Evolutionary conservation across 2,329 filamentous ascomycete species (phyloP).

Genomic region (Phialophora expanda): DNA sequence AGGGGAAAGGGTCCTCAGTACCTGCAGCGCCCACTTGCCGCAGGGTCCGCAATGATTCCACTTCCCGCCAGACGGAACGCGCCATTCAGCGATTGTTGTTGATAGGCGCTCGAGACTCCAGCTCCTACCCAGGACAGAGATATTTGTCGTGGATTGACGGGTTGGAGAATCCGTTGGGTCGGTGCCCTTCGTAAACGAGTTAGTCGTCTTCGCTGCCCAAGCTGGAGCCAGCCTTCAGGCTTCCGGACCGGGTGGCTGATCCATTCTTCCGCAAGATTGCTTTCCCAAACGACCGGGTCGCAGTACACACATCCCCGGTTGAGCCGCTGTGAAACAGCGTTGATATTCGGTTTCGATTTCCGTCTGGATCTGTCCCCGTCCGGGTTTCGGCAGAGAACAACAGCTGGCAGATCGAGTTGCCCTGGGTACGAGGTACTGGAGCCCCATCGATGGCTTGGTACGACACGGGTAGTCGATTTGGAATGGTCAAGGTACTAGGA

Average conservation of each 20-base stretch:
- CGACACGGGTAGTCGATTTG: slow-evolving; percentile 18
- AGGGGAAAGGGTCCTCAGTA: slow-evolving; percentile 1
- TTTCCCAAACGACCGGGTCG: slow-evolving; percentile 11
- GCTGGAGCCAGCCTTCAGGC: background rate
- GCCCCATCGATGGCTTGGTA: background rate
- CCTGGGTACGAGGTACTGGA: background rate
- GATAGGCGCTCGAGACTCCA: background rate
- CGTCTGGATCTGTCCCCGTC: slow-evolving; percentile 17
- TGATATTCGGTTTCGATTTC: slow-evolving; percentile 23
- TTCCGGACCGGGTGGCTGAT: background rate
- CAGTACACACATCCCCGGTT: slow-evolving; percentile 11
- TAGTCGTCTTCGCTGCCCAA: background rate
- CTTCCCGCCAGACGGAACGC: slow-evolving; percentile 17
- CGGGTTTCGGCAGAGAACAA: slow-evolving; percentile 21
- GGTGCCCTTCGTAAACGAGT: background rate
- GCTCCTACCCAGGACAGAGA: background rate
- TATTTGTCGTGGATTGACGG: background rate
- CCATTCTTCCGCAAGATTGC: slow-evolving; percentile 1
- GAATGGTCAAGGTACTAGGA: slow-evolving; percentile 23
- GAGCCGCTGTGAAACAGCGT: slow-evolving; percentile 28
- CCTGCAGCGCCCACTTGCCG: slow-evolving; percentile 24
- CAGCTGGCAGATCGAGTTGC: background rate
- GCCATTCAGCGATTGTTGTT: slow-evolving; percentile 2
- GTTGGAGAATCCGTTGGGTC: background rate
- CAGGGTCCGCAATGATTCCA: slow-evolving; percentile 18